Evolutionary conservation across 1,284 basidiomycete genomes (phyloP).

Genomic region (Trichosporon asahii): DNA sequence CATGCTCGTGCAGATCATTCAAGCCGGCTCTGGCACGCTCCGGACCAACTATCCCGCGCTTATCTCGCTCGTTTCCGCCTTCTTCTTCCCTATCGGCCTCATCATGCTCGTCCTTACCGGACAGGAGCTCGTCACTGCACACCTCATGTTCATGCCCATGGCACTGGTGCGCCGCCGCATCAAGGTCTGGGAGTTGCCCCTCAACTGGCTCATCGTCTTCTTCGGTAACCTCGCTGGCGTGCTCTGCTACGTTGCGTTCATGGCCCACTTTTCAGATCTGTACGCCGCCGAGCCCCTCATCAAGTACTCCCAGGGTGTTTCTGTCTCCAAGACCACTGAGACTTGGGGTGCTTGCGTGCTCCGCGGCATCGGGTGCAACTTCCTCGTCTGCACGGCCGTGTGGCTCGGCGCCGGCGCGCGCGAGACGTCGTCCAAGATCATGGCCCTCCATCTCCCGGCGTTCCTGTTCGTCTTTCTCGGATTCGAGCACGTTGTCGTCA

Average conservation of each 20-base stretch:
- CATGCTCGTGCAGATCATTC: slow-evolving; percentile 29
- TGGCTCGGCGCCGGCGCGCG: slow-evolving; percentile 41
- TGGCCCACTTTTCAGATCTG: slow-evolving; percentile 33
- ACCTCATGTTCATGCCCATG: slow-evolving; percentile 30
- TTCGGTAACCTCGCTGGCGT: slow-evolving; percentile 48
- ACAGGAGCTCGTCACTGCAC: slow-evolving; percentile 30
- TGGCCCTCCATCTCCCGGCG: slow-evolving; percentile 46
- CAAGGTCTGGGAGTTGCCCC: too few species aligned
- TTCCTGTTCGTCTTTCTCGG: slow-evolving; percentile 45
- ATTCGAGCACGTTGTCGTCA: slow-evolving; percentile 49
- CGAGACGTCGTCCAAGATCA: slow-evolving; percentile 43
- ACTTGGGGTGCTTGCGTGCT: slow-evolving; percentile 37
- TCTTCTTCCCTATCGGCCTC: slow-evolving; percentile 35
- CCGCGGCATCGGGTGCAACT: slow-evolving; percentile 50
- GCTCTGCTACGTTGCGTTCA: slow-evolving; percentile 38
- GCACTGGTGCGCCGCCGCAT: too few species aligned
- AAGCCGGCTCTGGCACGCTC: slow-evolving; percentile 25
- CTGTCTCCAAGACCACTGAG: slow-evolving; percentile 29
- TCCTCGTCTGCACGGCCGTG: slow-evolving; percentile 46
- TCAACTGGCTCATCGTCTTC: slow-evolving; percentile 48
- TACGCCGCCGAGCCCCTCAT: slow-evolving; percentile 24
- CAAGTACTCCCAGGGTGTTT: slow-evolving; percentile 23
- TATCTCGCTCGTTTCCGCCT: slow-evolving; percentile 27
- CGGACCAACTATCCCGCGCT: slow-evolving; percentile 25
- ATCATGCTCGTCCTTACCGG: slow-evolving; percentile 34